These are phyloP conservation scores for Lepiota brunneoincarnata DNA, from an alignment of 768 basidiomycete species.

Conservation along the genomic window DNA sequence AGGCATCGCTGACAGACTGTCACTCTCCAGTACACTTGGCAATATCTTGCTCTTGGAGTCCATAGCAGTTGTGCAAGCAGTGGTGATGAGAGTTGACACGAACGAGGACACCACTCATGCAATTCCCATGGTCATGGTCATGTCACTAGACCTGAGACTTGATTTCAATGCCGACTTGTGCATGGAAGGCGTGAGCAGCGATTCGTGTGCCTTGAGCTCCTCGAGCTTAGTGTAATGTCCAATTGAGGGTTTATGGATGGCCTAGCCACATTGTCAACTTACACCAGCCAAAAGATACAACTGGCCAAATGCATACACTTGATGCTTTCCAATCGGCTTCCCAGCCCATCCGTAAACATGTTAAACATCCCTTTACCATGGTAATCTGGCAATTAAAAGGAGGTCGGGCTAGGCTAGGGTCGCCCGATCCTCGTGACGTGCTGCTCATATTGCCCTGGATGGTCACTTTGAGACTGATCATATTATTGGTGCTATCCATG, in stretches of 20 bases:
- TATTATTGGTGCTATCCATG: slow-evolving; percentile 84
- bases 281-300: not conserved
- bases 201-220: slow-evolving; percentile 87
- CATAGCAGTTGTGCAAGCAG: slow-evolving; percentile 26
- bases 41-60: slow-evolving; percentile 26
- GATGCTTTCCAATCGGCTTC: slow-evolving; percentile 91
- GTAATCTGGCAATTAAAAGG: too few relatives aligned
- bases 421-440: too few relatives aligned
- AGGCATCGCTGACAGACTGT: slow-evolving; percentile 52
- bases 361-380: slow-evolving; percentile 95
- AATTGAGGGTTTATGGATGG: slow-evolving; percentile 78
- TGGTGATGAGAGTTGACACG: slow-evolving; percentile 27
- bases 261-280: slow-evolving; percentile 33
- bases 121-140: not conserved
- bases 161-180: slow-evolving; percentile 57
- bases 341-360: slow-evolving; percentile 90
- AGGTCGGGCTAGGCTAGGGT: too few relatives aligned
- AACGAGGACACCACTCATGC: too few relatives aligned
- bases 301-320: slow-evolving; percentile 57
- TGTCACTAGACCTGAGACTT: slow-evolving; percentile 31
- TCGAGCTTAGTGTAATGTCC: slow-evolving; percentile 80
- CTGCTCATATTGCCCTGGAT: too few relatives aligned
- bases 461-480: too few relatives aligned
- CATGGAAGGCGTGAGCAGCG: slow-evolving; percentile 72
- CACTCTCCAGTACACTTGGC: slow-evolving; percentile 32